Evolutionary conservation across 2,329 filamentous ascomycete species (phyloP), one percentile per base, ranked within the genome.

Genomic region (Colletotrichum cereale): DNA sequence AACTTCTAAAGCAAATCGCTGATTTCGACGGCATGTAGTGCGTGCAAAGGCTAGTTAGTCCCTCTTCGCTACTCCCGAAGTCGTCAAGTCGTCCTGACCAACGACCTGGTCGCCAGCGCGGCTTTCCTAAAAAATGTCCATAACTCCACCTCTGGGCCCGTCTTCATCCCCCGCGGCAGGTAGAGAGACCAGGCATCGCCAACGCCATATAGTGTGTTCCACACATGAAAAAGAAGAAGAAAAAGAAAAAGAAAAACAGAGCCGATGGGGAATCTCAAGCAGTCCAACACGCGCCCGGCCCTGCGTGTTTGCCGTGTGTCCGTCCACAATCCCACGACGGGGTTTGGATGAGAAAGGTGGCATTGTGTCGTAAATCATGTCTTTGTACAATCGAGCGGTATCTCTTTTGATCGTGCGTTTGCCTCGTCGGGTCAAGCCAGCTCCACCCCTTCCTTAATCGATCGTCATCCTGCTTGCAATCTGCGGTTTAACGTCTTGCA

Each of bases 391-490:
- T 71, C 62, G 61, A 67, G 44, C 67, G 53, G 61, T 57, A 57
- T 67, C 61, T 67, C 57, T 73, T 71, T 65, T 44, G 58, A 57
- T 63, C 60, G 60, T 72, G 47, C 62, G 64, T 57, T 74, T 74
- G 62, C 67, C 60, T 66, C 66, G 67, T 67, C 42, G 53, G 66
- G 66, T 62, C 53, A 57, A 66, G 61, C 67, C 67, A 66, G 61
- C 57, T 69, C 67, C 66, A 56, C 40, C 47, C 44, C 58, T 67
- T 62, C 26, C 68, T 82, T 84, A 90, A 77, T 90, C 88, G 74
- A 90, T 90, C 2, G 88, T 90, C 88, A 90, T 90, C 62, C 88
- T 84, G 75, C 82, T 89, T 5, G 86, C 83, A 48, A 86, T 79
- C 73, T 85, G 82, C 5, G 86, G 83, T 82, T 90, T 89, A 76